Conservation (phyloP, 139 green algal species). For the Tetradesmus lagerheimii region DNA sequence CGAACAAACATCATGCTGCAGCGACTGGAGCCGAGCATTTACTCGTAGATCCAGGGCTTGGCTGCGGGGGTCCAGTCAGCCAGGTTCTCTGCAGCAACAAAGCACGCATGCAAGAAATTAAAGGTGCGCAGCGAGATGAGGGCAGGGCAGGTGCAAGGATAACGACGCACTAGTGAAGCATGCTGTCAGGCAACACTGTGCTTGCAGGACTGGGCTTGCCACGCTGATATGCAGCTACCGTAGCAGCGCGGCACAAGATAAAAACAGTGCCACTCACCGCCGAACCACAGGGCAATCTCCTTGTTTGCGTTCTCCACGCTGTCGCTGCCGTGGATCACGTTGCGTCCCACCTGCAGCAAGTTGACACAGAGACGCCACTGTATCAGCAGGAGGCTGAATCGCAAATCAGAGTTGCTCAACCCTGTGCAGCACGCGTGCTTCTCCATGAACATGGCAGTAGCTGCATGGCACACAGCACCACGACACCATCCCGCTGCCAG, state of each 20-base stretch:
- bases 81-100: constrained; percentile 43
- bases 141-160: too few relatives aligned
- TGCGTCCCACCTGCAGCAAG: constrained; percentile 74
- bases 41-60: constrained; percentile 81
- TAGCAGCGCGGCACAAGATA: background rate
- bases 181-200: background rate
- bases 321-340: constrained; percentile 96
- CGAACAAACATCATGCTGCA: background rate
- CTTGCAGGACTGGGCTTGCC: background rate
- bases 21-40: background rate
- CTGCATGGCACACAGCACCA: too few relatives aligned
- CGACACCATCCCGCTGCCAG: too few relatives aligned
- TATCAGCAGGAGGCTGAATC: background rate
- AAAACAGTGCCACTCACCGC: constrained; percentile 50
- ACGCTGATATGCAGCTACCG: background rate
- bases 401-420: too few relatives aligned
- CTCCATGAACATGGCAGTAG: too few relatives aligned
- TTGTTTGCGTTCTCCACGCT: constrained; percentile 92
- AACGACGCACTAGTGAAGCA: too few relatives aligned
- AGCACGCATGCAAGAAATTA: background rate
- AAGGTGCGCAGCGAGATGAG: too few relatives aligned
- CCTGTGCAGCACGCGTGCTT: background rate
- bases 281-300: constrained; percentile 99
- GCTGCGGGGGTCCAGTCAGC: constrained; percentile 63
- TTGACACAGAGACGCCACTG: background rate